A percentile compares a stretch with the other conserved stretches of the same genome.
These are phyloP conservation scores for Peltaster fructicola DNA, from an alignment of 2,329 filamentous ascomycete genomes.

Conservation along the genomic window DNA sequence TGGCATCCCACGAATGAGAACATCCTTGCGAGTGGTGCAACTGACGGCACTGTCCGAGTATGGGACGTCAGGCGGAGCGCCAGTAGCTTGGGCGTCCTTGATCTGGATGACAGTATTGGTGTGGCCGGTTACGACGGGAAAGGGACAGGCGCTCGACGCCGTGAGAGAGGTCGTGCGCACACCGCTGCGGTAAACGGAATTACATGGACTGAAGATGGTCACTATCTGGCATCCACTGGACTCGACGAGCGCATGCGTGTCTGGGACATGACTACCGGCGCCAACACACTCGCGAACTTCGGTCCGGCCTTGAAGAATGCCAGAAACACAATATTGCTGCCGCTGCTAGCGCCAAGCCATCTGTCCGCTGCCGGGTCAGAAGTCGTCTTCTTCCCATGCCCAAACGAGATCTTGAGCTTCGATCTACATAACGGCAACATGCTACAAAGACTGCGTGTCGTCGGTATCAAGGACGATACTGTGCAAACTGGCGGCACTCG, in stretches of 20 bases:
- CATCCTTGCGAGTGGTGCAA: slow-evolving; percentile 66
- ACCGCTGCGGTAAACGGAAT: slow-evolving; percentile 69
- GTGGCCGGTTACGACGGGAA: slow-evolving; percentile 32
- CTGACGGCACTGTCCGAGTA: slow-evolving; percentile 64
- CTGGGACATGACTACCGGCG: slow-evolving; percentile 65
- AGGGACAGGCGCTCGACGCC: slow-evolving; percentile 26
- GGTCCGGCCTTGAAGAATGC: slow-evolving; percentile 64
- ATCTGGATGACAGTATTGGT: slow-evolving; percentile 69
- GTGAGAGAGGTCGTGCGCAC: slow-evolving; percentile 42
- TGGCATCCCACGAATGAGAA: slow-evolving; percentile 76
- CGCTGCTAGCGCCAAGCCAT: slow-evolving; percentile 40
- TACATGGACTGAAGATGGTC: slow-evolving; percentile 66
- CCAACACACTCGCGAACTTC: slow-evolving; percentile 78
- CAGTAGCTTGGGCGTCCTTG: slow-evolving; percentile 56
- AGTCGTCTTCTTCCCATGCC: slow-evolving; percentile 63
- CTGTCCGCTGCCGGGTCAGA: slow-evolving; percentile 41
- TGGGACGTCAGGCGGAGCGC: slow-evolving; percentile 78
- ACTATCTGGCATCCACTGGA: slow-evolving; percentile 59
- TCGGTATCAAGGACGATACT: slow-evolving; percentile 18
- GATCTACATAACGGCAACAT: slow-evolving; percentile 62
- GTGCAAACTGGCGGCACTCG: slow-evolving; percentile 8
- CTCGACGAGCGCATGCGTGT: slow-evolving; percentile 73
- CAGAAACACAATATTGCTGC: slow-evolving; percentile 22
- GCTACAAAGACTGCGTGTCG: slow-evolving; percentile 51
- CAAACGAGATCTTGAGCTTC: slow-evolving; percentile 56